Evolutionary conservation across 768 basidiomycete species (phyloP).

Genomic region (Pisolithus microcarpus): DNA sequence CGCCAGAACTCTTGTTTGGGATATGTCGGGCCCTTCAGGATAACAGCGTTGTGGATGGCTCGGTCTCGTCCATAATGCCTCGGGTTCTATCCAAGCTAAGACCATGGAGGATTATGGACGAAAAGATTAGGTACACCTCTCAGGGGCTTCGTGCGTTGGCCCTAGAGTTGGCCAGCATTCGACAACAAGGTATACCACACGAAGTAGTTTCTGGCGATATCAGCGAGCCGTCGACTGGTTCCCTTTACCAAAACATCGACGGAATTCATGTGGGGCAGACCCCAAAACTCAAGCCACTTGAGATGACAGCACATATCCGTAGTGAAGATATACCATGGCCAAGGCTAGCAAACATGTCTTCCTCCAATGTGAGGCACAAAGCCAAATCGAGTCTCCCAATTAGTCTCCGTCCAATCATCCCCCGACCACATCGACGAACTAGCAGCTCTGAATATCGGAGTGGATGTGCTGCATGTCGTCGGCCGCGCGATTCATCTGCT

Average conservation of each 20-base stretch:
- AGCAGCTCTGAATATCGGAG: constrained; percentile 19
- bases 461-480: constrained; percentile 23
- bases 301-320: background rate
- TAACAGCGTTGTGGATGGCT: background rate
- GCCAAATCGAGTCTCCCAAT: background rate
- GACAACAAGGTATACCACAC: background rate
- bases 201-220: background rate
- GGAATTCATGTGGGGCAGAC: constrained; percentile 5
- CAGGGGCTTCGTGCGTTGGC: constrained; percentile 13
- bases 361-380: background rate
- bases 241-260: constrained; percentile 10
- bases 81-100: constrained; percentile 18
- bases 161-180: constrained; percentile 12
- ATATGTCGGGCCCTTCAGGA: constrained; percentile 15
- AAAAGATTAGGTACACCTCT: constrained; percentile 7
- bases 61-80: constrained; percentile 11
- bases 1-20: constrained; percentile 16
- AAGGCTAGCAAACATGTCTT: background rate
- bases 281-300: background rate
- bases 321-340: background rate
- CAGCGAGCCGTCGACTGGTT: background rate
- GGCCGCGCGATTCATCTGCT: constrained; percentile 10
- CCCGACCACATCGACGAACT: constrained; percentile 5
- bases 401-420: constrained; percentile 12
- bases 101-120: constrained; percentile 20